Evolutionary conservation across 345 rosid species (phyloP), one percentile per base, ranked within the genome.

Genomic region (Citrus glauca): DNA sequence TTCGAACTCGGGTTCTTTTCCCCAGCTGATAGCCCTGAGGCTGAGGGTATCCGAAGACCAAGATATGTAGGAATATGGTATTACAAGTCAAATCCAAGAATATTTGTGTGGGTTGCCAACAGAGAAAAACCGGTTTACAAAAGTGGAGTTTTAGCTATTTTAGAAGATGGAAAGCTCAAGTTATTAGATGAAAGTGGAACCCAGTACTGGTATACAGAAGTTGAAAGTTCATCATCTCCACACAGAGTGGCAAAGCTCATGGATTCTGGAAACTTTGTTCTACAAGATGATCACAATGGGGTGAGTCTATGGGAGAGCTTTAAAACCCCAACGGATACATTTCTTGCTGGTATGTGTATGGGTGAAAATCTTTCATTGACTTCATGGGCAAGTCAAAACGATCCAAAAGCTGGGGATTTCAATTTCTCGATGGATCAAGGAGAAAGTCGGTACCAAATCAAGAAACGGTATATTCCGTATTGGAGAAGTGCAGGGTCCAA

Each of bases 61-160:
- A 71, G 82, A 17, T 86, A 82, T 16, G 37, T 88, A 6, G 90
- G 89, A 1, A 84, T 88, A 56, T 84, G 91, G 91, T 79, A 73
- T 40, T 10, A 68, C 40, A 11, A 28, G 7, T 67, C 59, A 7
- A 24, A 37, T 28, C 82, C 85, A 27, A 20, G 1, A 22, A 70
- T 61, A 24, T 5, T 79, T 33, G 79, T 84, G 0, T 88, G 89
- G 91, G 83, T 88, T 64, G 88, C 86, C 24, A 84, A 83, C 28
- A 33, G 83, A 9, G 19, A 19, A 0, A 0, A 2, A 0, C 86
- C 85, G 11, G 0, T 2, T 0, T 28, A 28, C n/a, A 2, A 0
- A 7, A 53, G 0, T 0, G 83, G 79, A 3, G 17, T 13, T 45
- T 71, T 86, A 1, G 27, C 37, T 3, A 9, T 80, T 60, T 66